Evolutionary conservation across 345 rosid species (phyloP), one percentile per base, ranked within the genome.

Genomic region (Cardiospermum halicacabum): DNA sequence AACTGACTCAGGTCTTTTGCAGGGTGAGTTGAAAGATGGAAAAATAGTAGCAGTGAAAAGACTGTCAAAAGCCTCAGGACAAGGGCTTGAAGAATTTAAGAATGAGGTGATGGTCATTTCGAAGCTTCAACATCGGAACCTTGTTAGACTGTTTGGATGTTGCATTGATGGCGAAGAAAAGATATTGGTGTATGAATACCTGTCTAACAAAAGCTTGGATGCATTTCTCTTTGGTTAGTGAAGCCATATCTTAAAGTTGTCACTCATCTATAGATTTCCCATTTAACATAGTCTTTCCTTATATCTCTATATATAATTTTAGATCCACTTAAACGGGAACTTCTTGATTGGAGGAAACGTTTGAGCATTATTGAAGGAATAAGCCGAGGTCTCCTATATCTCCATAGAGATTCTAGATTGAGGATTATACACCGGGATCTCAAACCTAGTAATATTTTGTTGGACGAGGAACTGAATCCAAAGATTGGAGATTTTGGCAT

Each of bases 1-100:
- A 5, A 36, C 9, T 61, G n/a, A 56, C 37, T 22, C 32, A 12
- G 16, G 11, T 51, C 7, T 24, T 3, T 11, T 15, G 67, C 16
- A 56, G 72, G 77, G 77, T 6, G 62, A 27, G 53, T 39, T 74
- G 24, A 26, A 15, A 4, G 65, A 73, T 63, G 82, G 81, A 16
- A 43, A 69, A 28, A 75, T 71, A 74, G 60, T 74, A 39, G 83
- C 81, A 2, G 76, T 79, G 11, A 82, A 79, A 60, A 73, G 82
- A 61, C 69, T 79, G 1, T 66, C 71, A 7, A 60, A 5, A 15
- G 61, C 58, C 19, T 76, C 80, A 0, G 70, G 66, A 11, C 79
- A 74, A 57, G 80, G 80, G 21, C 1, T 49, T 1, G 66, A 69
- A 65, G 81, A 82, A 54, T 80, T 82, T 49, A 60, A 60, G 69